Conservation (phyloP, 805 yeast species). For the Starmerella riodocensis region DNA sequence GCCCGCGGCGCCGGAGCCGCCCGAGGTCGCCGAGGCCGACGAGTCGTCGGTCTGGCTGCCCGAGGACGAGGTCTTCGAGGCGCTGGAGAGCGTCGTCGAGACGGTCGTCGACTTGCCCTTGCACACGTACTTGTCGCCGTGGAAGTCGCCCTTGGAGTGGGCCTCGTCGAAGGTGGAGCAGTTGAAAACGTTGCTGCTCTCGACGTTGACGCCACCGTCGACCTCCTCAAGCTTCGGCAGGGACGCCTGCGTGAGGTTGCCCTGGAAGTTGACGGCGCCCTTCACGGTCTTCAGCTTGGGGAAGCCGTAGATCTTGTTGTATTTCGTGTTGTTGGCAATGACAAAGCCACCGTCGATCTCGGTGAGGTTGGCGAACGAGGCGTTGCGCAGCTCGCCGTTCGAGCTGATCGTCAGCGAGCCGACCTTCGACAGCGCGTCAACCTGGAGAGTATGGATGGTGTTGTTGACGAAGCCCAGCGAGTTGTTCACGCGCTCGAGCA, state of each 20-base stretch:
- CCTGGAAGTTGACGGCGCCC: constrained; percentile 76
- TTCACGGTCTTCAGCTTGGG: constrained; percentile 57
- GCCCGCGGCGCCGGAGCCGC: constrained; percentile 9
- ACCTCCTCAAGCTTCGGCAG: constrained; percentile 63
- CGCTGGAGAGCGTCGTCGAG: constrained; percentile 17
- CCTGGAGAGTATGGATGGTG: constrained; percentile 33
- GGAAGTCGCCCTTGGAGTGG: constrained; percentile 67
- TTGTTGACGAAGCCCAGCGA: constrained; percentile 71
- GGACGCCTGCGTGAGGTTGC: constrained; percentile 69
- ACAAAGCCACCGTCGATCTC: constrained; percentile 86
- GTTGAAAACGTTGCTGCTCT: constrained; percentile 52
- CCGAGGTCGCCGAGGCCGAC: constrained; percentile 7
- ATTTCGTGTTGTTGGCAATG: constrained; percentile 69
- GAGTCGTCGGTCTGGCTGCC: constrained; percentile 9
- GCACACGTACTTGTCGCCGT: constrained; percentile 67
- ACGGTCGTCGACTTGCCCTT: constrained; percentile 26
- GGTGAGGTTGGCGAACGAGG: constrained; percentile 58
- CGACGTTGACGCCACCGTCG: constrained; percentile 82
- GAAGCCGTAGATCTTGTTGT: constrained; percentile 58
- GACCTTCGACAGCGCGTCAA: constrained; percentile 41
- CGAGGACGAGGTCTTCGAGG: constrained; percentile 12
- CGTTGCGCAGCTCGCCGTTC: constrained; percentile 56
- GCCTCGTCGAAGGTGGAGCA: constrained; percentile 64
- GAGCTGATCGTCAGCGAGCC: constrained; percentile 69
- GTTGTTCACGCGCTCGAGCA: constrained; percentile 60